phyloP scores from a whole-genome alignment of 73 alveolate species.

The Uronychia setigera region DNA sequence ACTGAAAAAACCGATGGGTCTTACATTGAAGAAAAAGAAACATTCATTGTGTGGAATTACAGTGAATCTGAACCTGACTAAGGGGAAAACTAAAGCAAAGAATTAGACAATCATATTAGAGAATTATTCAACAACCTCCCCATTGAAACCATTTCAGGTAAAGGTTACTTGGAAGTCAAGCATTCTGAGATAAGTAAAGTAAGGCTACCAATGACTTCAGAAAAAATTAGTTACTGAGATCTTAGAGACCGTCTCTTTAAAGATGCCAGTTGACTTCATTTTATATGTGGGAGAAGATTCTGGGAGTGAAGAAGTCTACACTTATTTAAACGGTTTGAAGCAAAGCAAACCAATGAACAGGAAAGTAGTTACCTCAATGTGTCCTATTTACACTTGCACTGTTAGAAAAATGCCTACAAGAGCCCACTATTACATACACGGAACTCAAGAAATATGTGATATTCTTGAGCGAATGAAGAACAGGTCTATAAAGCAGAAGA shows the following conservation, averaged over 20 bases:
- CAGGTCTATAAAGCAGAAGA: not conserved
- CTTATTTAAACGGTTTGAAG: slow-evolving; percentile 23
- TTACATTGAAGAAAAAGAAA: slow-evolving; percentile 78
- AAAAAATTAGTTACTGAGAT: slow-evolving; percentile 29
- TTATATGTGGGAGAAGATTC: slow-evolving; percentile 49
- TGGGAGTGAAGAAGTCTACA: slow-evolving; percentile 41
- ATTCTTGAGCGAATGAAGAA: slow-evolving; percentile 20
- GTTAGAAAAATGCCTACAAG: slow-evolving; percentile 71
- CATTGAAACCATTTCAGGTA: slow-evolving; percentile 56
- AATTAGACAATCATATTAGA: slow-evolving; percentile 60
- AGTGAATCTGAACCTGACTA: slow-evolving; percentile 75
- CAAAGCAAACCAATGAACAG: not conserved
- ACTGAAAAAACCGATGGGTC: slow-evolving; percentile 84
- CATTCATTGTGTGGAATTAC: slow-evolving; percentile 73
- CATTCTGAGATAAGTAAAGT: slow-evolving; percentile 16
- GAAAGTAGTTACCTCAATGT: not conserved
- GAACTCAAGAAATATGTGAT: slow-evolving; percentile 48
- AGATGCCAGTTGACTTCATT: slow-evolving; percentile 48
- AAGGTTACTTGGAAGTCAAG: slow-evolving; percentile 66
- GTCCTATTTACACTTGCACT: slow-evolving; percentile 59
- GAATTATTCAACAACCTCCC: slow-evolving; percentile 62
- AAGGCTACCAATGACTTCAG: slow-evolving; percentile 24
- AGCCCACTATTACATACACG: slow-evolving; percentile 67
- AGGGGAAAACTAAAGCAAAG: slow-evolving; percentile 79
- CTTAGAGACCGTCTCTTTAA: slow-evolving; percentile 15